These are phyloP conservation scores for Rubroboletus satanas DNA, from an alignment of 768 basidiomycete species.

Conservation along the genomic window DNA sequence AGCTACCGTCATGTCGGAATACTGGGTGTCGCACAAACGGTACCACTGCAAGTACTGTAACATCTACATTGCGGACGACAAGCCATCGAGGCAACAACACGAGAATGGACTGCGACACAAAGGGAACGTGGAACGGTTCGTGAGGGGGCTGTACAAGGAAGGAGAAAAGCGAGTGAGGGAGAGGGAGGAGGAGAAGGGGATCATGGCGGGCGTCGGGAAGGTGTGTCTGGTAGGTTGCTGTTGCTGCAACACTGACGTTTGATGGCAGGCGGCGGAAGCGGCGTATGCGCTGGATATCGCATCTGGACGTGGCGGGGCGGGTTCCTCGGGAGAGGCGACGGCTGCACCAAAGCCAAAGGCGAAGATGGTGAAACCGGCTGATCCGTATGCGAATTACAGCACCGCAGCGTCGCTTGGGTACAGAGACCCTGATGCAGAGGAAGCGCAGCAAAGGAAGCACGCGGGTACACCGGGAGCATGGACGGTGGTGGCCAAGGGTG, in stretches of 20 bases:
- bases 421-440: constrained; percentile 73
- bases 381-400: constrained; percentile 80
- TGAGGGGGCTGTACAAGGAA: constrained; percentile 88
- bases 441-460: constrained; percentile 52
- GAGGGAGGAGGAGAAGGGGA: constrained; percentile 77
- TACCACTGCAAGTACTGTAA: constrained; percentile 98
- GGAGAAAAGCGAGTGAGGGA: constrained; percentile 88
- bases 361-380: constrained; percentile 52
- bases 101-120: constrained; percentile 93
- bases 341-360: constrained; percentile 31
- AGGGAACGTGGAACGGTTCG: constrained; percentile 90
- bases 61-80: constrained; percentile 95
- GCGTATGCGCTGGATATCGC: constrained; percentile 77
- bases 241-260: neutral
- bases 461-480: constrained; percentile 78
- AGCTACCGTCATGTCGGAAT: constrained; percentile 66
- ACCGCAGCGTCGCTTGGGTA: constrained; percentile 83
- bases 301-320: constrained; percentile 48
- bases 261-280: constrained; percentile 64
- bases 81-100: constrained; percentile 84
- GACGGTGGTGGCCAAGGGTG: constrained; percentile 50
- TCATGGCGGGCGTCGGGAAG: constrained; percentile 83
- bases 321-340: constrained; percentile 19
- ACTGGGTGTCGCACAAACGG: constrained; percentile 89
- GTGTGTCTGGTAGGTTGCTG: constrained; percentile 33